phyloP scores from a whole-genome alignment of 2,329 filamentous ascomycete genomes.

The Neofusicoccum ribis region DNA sequence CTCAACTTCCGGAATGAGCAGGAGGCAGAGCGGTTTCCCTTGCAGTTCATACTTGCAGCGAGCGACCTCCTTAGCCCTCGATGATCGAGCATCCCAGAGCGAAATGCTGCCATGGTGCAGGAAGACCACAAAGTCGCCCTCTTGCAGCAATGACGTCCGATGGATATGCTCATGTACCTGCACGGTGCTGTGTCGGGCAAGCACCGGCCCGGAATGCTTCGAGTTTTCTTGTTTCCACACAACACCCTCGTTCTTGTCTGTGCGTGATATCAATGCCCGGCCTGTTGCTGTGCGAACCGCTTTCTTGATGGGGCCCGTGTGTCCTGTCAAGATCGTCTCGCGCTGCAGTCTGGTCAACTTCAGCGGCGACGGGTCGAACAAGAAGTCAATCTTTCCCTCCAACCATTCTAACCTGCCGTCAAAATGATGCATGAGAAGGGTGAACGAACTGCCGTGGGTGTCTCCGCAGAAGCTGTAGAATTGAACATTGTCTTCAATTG shows the following conservation, averaged over 20 bases:
- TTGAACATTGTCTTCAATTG: conserved; percentile 60
- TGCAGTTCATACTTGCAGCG: conserved; percentile 58
- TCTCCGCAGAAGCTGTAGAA: conserved; percentile 71
- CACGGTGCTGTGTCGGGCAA: conserved; percentile 69
- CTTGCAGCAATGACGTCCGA: conserved; percentile 73
- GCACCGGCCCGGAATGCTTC: conserved; percentile 49
- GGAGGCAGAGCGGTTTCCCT: conserved; percentile 76
- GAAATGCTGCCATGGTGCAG: conserved; percentile 70
- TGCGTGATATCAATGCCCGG: conserved; percentile 76
- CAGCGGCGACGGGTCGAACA: conserved; percentile 71
- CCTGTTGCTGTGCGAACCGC: conserved; percentile 84
- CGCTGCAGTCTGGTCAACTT: conserved; percentile 60
- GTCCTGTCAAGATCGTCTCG: conserved; percentile 76
- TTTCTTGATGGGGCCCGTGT: conserved; percentile 77
- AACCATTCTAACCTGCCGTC: conserved; percentile 83
- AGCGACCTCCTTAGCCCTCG: conserved; percentile 60
- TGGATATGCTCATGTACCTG: conserved; percentile 71
- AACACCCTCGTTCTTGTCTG: conserved; percentile 73
- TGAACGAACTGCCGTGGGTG: conserved; percentile 62
- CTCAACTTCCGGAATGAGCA: conserved; percentile 69
- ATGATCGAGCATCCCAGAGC: conserved; percentile 74
- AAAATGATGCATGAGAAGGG: conserved; percentile 79
- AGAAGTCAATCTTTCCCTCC: conserved; percentile 71
- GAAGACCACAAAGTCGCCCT: conserved; percentile 79
- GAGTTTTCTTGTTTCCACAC: conserved; percentile 73